Evolutionary conservation across 116 monocot species (phyloP).

Genomic region (Posidonia oceanica): DNA sequence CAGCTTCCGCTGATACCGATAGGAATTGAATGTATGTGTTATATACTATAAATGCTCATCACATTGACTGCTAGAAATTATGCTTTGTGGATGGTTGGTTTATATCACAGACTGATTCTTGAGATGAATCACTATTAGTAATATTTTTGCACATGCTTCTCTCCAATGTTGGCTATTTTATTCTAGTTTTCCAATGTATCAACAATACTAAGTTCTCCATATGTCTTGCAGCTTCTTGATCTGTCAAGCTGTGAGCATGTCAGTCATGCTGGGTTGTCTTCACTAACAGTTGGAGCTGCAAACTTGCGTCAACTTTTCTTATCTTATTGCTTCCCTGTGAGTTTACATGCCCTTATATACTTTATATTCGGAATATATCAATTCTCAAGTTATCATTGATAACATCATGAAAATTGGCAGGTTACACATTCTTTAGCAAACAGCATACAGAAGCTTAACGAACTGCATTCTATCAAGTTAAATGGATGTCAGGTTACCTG

Average conservation of each 20-base stretch:
- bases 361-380: background rate
- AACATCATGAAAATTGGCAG: slow-evolving; percentile 22
- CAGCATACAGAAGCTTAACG: slow-evolving; percentile 27
- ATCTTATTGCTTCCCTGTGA: slow-evolving; percentile 36
- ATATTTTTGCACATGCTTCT: too few relatives aligned
- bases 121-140: too few relatives aligned
- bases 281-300: slow-evolving; percentile 18
- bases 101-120: too few relatives aligned
- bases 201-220: background rate
- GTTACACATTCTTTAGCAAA: slow-evolving; percentile 26
- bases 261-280: slow-evolving; percentile 32
- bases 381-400: background rate
- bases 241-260: slow-evolving; percentile 45
- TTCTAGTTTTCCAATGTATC: too few relatives aligned
- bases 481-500: slow-evolving; percentile 48
- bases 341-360: slow-evolving; percentile 1
- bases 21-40: too few relatives aligned
- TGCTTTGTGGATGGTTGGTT: too few relatives aligned
- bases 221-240: slow-evolving; percentile 34
- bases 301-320: slow-evolving; percentile 35
- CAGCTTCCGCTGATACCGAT: too few relatives aligned
- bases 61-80: too few relatives aligned
- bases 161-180: too few relatives aligned
- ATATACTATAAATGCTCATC: too few relatives aligned
- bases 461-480: slow-evolving; percentile 43